Percentiles rank a stretch among this genome's conserved stretches.
These are phyloP conservation scores for Trichoderma oligosporum DNA, from an alignment of 2,329 filamentous ascomycete species.

Conservation along the genomic window DNA sequence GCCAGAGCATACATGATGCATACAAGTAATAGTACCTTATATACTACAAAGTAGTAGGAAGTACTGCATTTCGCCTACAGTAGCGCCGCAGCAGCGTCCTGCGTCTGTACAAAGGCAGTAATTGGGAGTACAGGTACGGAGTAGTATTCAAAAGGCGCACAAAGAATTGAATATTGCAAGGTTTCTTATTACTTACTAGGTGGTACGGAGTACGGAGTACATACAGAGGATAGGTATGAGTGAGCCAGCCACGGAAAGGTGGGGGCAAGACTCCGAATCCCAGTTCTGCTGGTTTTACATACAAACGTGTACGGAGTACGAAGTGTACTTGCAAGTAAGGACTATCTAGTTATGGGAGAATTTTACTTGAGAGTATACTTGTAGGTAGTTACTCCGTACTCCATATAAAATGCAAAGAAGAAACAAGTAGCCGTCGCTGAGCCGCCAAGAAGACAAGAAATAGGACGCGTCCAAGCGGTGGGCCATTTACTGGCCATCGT, in stretches of 20 bases:
- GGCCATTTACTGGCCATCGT: neutral
- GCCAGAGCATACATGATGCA: constrained; percentile 3
- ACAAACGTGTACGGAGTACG: constrained; percentile 7
- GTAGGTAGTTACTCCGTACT: no score
- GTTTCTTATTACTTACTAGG: no score
- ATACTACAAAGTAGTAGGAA: no score
- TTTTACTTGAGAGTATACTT: no score
- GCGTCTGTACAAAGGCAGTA: neutral
- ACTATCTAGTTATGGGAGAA: no score
- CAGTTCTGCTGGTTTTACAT: neutral
- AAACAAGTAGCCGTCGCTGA: no score
- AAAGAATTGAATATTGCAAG: neutral
- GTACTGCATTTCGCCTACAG: neutral
- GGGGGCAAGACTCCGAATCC: constrained; percentile 7
- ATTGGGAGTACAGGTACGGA: neutral
- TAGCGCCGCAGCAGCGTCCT: constrained; percentile 12
- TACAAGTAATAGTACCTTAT: no score
- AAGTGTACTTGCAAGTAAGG: no score
- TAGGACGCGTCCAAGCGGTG: neutral
- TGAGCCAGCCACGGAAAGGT: constrained; percentile 8
- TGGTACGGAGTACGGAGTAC: no score
- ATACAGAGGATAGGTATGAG: no score
- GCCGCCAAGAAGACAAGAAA: no score
- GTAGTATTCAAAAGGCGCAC: neutral
- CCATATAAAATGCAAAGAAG: no score